Evolutionary conservation across 2,329 filamentous ascomycete species (phyloP), one percentile per base, ranked within the genome.

Genomic region (Pestalotiopsis sp.): DNA sequence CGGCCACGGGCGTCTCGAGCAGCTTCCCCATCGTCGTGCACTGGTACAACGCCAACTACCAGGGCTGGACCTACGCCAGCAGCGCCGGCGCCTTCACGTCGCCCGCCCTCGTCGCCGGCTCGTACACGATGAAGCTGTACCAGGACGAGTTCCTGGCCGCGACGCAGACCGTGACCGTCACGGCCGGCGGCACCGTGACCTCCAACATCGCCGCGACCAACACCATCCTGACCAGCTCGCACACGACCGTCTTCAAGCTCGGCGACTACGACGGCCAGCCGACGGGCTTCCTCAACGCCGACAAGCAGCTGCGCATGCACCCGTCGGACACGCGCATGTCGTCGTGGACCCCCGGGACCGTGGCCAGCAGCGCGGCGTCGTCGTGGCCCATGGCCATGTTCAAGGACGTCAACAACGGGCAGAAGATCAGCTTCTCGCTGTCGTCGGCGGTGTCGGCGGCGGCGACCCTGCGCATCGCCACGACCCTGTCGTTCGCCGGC

Each of bases 51-150:
- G 75, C 76, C 64, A 79, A 80, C 23, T 85, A 86, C 1, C 88
- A 90, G 71, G 89, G 88, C 79, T 90, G 88, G 88, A 79, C 80
- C 0, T 86, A 86, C 66, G 83, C 86, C 12, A 78, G 80, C 14
- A 81, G 80, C 2, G 73, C 74, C 3, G 84, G 86, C 2, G 78
- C 77, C 5, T 90, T 87, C 75, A 86, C 83, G 0, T 89, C 87
- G 0, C 88, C 88, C 0, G 79, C 82, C 4, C 89, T 90, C 85
- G 87, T 87, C 70, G 84, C 87, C 0, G 88, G 88, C 12, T 86
- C 83, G 0, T 90, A 90, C 77, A 88, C 86, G 0, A 87, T 88
- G 82, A 84, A 85, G 12, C 81, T 90, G 13, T 88, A 90, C 77
- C 86, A 87, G 63, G 83, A 82, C 20, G 87, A 90, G 72, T 84